Conservation (phyloP, 2,329 filamentous ascomycete species). For the Aspergillus amoenus region DNA sequence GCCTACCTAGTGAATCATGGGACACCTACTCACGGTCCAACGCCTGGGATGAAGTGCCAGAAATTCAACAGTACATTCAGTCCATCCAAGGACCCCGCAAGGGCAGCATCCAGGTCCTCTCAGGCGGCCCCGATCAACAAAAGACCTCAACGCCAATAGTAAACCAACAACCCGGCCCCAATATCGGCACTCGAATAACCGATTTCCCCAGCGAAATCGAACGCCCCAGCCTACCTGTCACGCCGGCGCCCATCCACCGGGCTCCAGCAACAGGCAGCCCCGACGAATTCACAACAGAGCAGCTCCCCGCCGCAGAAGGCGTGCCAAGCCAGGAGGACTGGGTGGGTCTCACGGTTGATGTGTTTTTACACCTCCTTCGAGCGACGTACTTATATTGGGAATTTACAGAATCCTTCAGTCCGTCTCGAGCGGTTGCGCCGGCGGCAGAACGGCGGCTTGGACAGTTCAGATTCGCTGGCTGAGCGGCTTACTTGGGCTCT, state of each 20-base stretch:
- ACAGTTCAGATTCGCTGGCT: conserved; percentile 37
- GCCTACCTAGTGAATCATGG: conserved; percentile 61
- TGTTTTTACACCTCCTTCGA: conserved; percentile 44
- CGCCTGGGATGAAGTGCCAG: conserved; percentile 89
- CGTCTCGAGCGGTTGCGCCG: conserved; percentile 69
- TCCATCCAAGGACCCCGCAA: conserved; percentile 65
- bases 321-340: conserved; percentile 87
- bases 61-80: conserved; percentile 85
- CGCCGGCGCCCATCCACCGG: conserved; percentile 75
- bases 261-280: conserved; percentile 45
- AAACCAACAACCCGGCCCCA: neutral
- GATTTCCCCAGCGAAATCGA: conserved; percentile 84
- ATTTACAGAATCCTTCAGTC: conserved; percentile 64
- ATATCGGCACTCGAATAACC: conserved; percentile 66
- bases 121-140: conserved; percentile 18
- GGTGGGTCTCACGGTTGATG: conserved; percentile 70
- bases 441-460: conserved; percentile 64
- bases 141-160: conserved; percentile 11
- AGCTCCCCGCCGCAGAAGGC: conserved; percentile 72
- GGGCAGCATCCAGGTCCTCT: conserved; percentile 46
- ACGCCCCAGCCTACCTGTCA: conserved; percentile 84
- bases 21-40: conserved; percentile 73
- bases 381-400: conserved; percentile 47
- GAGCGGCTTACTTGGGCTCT: conserved; percentile 17
- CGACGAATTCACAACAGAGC: conserved; percentile 44